Conservation (phyloP, 2,329 filamentous ascomycete genomes). For the Pestalotiopsis sp. region DNA sequence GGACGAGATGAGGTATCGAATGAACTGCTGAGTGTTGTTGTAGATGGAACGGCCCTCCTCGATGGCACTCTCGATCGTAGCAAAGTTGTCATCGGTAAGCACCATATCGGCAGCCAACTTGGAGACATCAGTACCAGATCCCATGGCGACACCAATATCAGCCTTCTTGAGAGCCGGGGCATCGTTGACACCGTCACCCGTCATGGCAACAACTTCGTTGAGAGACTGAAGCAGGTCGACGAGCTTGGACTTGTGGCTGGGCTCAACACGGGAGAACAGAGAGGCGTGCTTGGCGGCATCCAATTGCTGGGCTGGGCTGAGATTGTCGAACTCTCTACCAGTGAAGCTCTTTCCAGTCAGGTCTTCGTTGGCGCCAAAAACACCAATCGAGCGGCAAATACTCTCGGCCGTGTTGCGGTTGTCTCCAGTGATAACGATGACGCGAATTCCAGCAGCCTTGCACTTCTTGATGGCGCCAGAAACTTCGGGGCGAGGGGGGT, state of each 20-base stretch:
- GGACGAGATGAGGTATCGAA: constrained; percentile 97
- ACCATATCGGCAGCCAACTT: constrained; percentile 99
- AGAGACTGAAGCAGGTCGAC: constrained; percentile 93
- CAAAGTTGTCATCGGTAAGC: constrained; percentile 97
- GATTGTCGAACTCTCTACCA: constrained; percentile 88
- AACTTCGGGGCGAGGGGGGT: constrained; percentile 93
- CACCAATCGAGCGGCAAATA: constrained; percentile 95
- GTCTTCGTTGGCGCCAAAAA: constrained; percentile 83
- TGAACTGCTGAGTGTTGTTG: constrained; percentile 99
- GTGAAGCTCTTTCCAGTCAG: constrained; percentile 92
- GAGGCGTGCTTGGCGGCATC: constrained; percentile 84
- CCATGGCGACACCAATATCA: constrained; percentile 99
- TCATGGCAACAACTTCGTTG: constrained; percentile 98
- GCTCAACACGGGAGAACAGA: constrained; percentile 95
- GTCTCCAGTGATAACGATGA: constrained; percentile 97
- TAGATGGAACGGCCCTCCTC: constrained; percentile 98
- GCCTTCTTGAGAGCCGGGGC: constrained; percentile 97
- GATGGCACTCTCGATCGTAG: constrained; percentile 93
- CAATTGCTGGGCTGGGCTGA: constrained; percentile 78
- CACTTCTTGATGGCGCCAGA: constrained; percentile 84
- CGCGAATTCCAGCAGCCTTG: constrained; percentile 89
- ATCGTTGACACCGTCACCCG: constrained; percentile 97
- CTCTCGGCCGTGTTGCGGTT: constrained; percentile 97
- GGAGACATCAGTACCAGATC: constrained; percentile 93
- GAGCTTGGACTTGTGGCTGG: constrained; percentile 94